Conservation (phyloP, 176 grass and related monocot genomes). For the Otatea glauca region DNA sequence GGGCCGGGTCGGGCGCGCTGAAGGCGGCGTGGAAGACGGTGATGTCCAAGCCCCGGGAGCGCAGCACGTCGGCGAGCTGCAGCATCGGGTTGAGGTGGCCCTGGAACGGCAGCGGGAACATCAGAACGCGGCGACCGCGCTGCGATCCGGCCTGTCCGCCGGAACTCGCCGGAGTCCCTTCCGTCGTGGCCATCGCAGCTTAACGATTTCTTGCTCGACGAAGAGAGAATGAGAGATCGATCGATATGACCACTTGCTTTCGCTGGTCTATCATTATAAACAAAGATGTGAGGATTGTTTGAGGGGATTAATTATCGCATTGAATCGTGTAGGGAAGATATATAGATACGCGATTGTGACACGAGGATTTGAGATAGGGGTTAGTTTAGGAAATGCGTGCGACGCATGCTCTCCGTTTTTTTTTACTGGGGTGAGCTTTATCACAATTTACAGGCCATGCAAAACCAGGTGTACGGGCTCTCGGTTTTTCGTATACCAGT, state of each 20-base stretch:
- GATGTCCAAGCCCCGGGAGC: constrained; percentile 40
- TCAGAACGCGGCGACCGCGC: constrained; percentile 15
- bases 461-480: neutral
- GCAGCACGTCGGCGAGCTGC: constrained; percentile 46
- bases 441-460: neutral
- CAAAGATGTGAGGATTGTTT: neutral
- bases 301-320: neutral
- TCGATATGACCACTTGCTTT: neutral
- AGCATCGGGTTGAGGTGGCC: constrained; percentile 63
- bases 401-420: neutral
- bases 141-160: neutral
- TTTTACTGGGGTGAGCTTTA: neutral
- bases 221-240: neutral
- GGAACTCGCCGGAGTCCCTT: neutral
- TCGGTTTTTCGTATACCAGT: neutral
- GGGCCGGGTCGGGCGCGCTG: constrained; percentile 32
- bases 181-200: neutral
- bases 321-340: neutral
- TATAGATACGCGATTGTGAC: neutral
- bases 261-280: neutral
- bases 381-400: neutral
- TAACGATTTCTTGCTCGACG: too few species aligned
- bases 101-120: constrained; percentile 59
- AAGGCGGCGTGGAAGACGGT: constrained; percentile 50
- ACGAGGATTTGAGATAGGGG: neutral